Percentiles rank a stretch among this genome's conserved stretches.
Evolutionary conservation across 2,329 filamentous ascomycete genomes (phyloP).

Genomic region (Claviceps quebecensis): DNA sequence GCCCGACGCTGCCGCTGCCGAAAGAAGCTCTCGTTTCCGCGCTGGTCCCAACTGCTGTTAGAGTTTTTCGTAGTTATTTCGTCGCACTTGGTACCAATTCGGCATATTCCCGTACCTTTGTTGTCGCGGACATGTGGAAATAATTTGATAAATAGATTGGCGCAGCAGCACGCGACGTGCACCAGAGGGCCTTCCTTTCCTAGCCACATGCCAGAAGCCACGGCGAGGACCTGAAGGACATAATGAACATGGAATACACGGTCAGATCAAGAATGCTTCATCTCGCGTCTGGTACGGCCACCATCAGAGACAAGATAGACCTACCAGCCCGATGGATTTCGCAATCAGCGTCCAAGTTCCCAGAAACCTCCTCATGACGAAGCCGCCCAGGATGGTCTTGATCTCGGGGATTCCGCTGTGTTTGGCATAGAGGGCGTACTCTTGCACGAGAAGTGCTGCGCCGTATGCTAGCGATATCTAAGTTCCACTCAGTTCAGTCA

Average conservation of each 20-base stretch:
- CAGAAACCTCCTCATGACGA: conserved; percentile 79
- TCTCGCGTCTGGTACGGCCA: not conserved
- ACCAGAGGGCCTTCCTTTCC: conserved; percentile 93
- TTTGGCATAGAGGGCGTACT: conserved; percentile 76
- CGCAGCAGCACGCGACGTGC: conserved; percentile 92
- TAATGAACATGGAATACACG: not conserved
- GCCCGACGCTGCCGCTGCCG: conserved; percentile 79
- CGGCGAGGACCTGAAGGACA: conserved; percentile 57
- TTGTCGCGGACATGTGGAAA: conserved; percentile 70
- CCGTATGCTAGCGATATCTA: conserved; percentile 64
- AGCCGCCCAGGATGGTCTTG: conserved; percentile 88
- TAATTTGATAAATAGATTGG: conserved; percentile 83
- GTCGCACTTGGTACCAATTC: not conserved
- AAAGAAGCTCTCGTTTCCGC: conserved; percentile 83
- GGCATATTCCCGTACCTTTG: conserved; percentile 46
- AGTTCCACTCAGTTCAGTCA: not conserved
- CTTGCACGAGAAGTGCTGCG: conserved; percentile 66
- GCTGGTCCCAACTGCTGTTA: conserved; percentile 32
- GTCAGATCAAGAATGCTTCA: not conserved
- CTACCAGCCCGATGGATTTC: conserved; percentile 76
- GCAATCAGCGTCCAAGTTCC: conserved; percentile 78
- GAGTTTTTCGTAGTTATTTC: not conserved
- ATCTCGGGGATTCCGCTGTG: conserved; percentile 97
- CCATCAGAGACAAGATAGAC: conserved; percentile 10
- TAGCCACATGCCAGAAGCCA: conserved; percentile 89